Base-by-base conservation (phyloP, 176 grass and related monocot species). In the Elaeis guineensis region DNA sequence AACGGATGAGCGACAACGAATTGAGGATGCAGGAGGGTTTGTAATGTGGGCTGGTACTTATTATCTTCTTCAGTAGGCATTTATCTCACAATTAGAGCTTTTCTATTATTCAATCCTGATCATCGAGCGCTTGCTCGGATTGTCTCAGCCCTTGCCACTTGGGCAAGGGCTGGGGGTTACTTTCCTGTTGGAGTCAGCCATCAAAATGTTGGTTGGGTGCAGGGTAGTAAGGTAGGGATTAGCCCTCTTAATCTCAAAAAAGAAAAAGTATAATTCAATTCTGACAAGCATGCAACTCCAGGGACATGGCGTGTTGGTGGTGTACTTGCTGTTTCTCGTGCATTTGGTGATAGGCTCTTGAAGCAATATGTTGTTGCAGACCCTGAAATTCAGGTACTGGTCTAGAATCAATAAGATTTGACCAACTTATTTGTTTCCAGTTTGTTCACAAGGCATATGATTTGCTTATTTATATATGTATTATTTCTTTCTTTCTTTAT, bases 321-420 rank as follows among this genome's bases (percentile, higher is more conserved):
- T 21, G 64, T 66, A 28, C 50, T 66, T 54, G 64, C 64, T 32
- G 64, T 66, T 54, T 66, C 64, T 54, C 64, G 64, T 30, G 64
- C 64, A 66, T 66, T 66, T 54, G 64, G 64, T 66, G 64, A 66
- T 54, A 66, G 50, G 64, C 64, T 52, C 14, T 66, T 66, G 64
- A 66, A 66, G 64, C 64, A 51, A n/a, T 66, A 28, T 54, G 64
- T 66, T 51, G 50, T 66, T 25, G 64, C 50, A 53, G 64, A 66
- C 29, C 64, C 64, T 18, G 50, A 66, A 54, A 66, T 66, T 11
- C 50, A 54, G 50, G 64, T 66, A 28, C 9, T 20, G 21, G 5
- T 39, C 19, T 20, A 26, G 50, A 66, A 49, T 25, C 3, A 53
- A 4, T 17, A 44, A 9, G 0, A 44, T 44, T 44, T 44, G 9